Conservation (phyloP, 225 moss, liverwort and hornwort genomes). For the Bryoerythrophyllum caledonicum region DNA sequence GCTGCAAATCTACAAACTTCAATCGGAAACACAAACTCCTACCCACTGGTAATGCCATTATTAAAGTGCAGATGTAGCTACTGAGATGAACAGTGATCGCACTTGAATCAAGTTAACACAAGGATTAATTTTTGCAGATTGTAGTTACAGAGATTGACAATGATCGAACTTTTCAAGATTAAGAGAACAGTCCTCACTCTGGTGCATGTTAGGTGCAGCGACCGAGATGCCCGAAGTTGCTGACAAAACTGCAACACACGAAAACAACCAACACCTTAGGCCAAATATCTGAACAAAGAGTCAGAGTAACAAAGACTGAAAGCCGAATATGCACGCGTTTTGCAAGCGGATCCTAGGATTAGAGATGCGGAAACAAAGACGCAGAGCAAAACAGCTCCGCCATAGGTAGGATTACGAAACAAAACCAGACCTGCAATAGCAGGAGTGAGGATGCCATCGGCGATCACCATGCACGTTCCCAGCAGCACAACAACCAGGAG, state of each 20-base stretch:
- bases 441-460: slow-evolving; percentile 84
- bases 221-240: slow-evolving; percentile 76
- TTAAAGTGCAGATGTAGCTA: background rate
- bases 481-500: slow-evolving; percentile 65
- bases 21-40: too few species aligned
- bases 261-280: background rate
- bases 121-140: background rate
- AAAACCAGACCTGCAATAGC: slow-evolving; percentile 67
- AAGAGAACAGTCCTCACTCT: slow-evolving; percentile 38
- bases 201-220: slow-evolving; percentile 56
- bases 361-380: too few species aligned
- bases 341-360: background rate
- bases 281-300: background rate
- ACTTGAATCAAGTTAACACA: too few species aligned
- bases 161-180: background rate
- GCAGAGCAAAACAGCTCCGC: background rate
- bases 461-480: slow-evolving; percentile 81
- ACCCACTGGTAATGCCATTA: too few species aligned
- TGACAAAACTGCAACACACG: slow-evolving; percentile 66
- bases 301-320: background rate
- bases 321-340: background rate
- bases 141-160: background rate
- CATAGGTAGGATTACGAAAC: background rate
- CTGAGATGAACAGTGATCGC: background rate
- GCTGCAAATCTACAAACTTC: background rate